Base-by-base conservation (phyloP, 805 yeast genomes). In the Saccharomyces kudriavzevii region DNA sequence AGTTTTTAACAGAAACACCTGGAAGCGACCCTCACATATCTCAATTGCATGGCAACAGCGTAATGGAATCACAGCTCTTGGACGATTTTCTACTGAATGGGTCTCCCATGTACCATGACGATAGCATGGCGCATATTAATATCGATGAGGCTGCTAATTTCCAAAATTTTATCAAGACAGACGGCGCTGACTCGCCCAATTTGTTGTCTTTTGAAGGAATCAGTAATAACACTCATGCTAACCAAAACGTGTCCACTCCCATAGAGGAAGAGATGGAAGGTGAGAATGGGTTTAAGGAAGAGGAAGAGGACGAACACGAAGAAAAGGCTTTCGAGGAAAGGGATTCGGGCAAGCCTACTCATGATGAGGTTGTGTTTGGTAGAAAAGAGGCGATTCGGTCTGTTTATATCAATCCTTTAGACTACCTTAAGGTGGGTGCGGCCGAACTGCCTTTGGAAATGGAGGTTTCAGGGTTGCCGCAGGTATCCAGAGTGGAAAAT, bases 401-500 rank as follows among this genome's bases (percentile, higher is more conserved):
- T n/a, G 49, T 52, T 3, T 56, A 52, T 24, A 52, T 57, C 22
- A 58, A 63, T 53, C 70, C 74, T 6, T 55, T 55, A 24, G 60
- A 60, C 26, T 68, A 60, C 48, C 49, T 70, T 13, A 64, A 60
- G 14, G 43, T 48, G n/a, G 30, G 26, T 26, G 54, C 52, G 29
- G 45, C 47, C 22, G 8, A 17, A 1, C 54, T 74, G 48, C 77
- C 77, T 3, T 83, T 79, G 65, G 72, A 75, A 52, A 58, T 87
- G 51, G 67, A 71, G 26, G 73, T 92, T 1, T 68, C 75, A 6
- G 85, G 83, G 50, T 74, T 92, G 47, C 97, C 97, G 1, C 72
- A 80, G 4, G 83, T 82, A 60, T 89, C 97, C 11, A 80, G 99
- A 59, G 99, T 92, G 5, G 99, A 92, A 70, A 92, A 97, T 14